Percentiles rank a stretch among this genome's conserved stretches.
phyloP scores from a whole-genome alignment of 805 yeast genomes.

The Suhomyces sp. region DNA sequence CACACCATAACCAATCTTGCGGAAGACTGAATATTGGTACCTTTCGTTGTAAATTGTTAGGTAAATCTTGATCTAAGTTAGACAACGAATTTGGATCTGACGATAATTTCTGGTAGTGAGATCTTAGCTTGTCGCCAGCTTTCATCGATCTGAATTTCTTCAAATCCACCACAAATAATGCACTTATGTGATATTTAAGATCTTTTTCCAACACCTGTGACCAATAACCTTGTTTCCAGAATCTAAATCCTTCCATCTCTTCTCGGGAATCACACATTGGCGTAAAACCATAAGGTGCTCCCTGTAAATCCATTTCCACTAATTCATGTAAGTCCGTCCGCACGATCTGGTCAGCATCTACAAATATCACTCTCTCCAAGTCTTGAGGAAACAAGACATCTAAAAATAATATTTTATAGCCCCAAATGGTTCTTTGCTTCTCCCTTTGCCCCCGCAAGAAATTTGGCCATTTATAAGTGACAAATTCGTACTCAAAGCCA shows the following conservation, averaged over 20 bases:
- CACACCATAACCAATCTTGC: slow-evolving; percentile 91
- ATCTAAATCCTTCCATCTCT: slow-evolving; percentile 81
- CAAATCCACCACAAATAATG: slow-evolving; percentile 79
- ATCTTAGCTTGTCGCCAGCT: slow-evolving; percentile 79
- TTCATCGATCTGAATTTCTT: slow-evolving; percentile 56
- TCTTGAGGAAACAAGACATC: slow-evolving; percentile 85
- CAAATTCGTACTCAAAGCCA: slow-evolving; percentile 68
- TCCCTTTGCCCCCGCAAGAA: slow-evolving; percentile 83
- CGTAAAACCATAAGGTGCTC: slow-evolving; percentile 81
- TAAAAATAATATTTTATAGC: slow-evolving; percentile 78
- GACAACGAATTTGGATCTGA: slow-evolving; percentile 76
- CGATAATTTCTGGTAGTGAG: slow-evolving; percentile 80
- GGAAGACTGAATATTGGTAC: slow-evolving; percentile 72
- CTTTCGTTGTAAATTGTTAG: slow-evolving; percentile 75
- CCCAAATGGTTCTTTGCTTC: slow-evolving; percentile 80
- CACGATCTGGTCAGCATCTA: slow-evolving; percentile 82
- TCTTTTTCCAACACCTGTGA: slow-evolving; percentile 53
- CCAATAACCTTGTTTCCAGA: slow-evolving; percentile 97
- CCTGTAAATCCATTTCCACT: slow-evolving; percentile 64
- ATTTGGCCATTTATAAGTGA: slow-evolving; percentile 90
- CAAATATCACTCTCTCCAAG: slow-evolving; percentile 72
- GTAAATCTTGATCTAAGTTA: slow-evolving; percentile 87
- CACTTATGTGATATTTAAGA: slow-evolving; percentile 76
- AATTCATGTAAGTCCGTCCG: slow-evolving; percentile 72
- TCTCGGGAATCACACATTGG: slow-evolving; percentile 82